Percentiles rank a stretch among this genome's conserved stretches.
These are phyloP conservation scores for Monilinia laxa DNA, from an alignment of 2,329 filamentous ascomycete genomes.

Conservation along the genomic window DNA sequence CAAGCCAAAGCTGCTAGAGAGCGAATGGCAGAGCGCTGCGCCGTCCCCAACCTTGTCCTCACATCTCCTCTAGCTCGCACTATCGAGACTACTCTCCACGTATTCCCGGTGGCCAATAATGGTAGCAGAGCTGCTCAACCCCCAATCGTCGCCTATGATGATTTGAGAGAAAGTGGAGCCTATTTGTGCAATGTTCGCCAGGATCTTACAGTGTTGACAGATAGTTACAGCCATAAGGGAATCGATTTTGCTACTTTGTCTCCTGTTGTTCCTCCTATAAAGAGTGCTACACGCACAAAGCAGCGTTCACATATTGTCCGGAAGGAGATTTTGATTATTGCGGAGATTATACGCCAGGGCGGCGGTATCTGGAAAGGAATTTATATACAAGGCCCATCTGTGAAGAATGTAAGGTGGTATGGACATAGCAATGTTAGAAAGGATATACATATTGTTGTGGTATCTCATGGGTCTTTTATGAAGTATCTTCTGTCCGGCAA, in stretches of 20 bases:
- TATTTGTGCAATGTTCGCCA: slow-evolving; percentile 6
- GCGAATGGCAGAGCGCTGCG: not conserved
- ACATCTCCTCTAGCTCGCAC: slow-evolving; percentile 7
- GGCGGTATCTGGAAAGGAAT: slow-evolving; percentile 18
- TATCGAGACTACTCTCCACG: not conserved
- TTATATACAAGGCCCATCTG: not conserved
- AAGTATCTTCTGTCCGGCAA: slow-evolving; percentile 3
- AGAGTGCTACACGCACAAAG: not conserved
- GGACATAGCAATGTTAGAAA: not conserved
- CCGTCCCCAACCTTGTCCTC: not conserved
- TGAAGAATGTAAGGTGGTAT: no score
- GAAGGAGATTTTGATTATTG: not conserved
- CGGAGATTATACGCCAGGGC: not conserved
- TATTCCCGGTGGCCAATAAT: not conserved
- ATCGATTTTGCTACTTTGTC: not conserved
- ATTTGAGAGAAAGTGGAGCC: slow-evolving; percentile 5
- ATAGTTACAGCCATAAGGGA: not conserved
- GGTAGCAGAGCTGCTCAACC: not conserved
- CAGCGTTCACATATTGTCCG: not conserved
- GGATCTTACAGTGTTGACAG: not conserved
- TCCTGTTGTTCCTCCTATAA: not conserved
- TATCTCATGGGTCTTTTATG: slow-evolving; percentile 16
- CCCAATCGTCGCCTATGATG: slow-evolving; percentile 19
- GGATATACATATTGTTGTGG: slow-evolving; percentile 14
- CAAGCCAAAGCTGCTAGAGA: not conserved